Percentiles rank a stretch among this genome's conserved stretches.
Evolutionary conservation across 331 rosid genomes (phyloP).

Genomic region (Rhamnella rubrinervis): DNA sequence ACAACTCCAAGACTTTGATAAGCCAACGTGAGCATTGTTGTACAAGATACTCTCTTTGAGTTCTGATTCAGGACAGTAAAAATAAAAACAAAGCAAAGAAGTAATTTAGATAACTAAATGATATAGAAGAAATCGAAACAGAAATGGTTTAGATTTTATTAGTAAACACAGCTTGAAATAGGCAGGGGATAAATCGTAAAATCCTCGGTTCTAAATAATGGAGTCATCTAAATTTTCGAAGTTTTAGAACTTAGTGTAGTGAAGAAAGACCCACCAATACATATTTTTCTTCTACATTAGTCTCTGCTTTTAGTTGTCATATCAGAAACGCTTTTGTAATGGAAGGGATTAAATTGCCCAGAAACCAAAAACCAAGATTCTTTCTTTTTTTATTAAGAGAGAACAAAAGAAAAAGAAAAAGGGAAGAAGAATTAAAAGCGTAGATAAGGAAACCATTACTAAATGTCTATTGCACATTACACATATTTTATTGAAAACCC

Average conservation of each 20-base stretch:
- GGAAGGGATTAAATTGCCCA: neutral
- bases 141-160: neutral
- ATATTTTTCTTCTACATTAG: too few relatives aligned
- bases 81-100: neutral
- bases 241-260: too few relatives aligned
- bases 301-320: neutral
- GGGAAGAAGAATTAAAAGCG: neutral
- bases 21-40: constrained; percentile 64
- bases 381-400: too few relatives aligned
- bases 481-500: constrained; percentile 7
- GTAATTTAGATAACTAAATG: neutral
- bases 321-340: neutral
- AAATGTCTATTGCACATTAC: neutral
- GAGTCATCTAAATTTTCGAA: too few relatives aligned
- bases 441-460: neutral
- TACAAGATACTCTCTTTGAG: constrained; percentile 48
- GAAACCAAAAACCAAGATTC: neutral
- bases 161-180: neutral
- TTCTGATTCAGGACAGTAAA: constrained; percentile 45
- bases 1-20: constrained; percentile 88
- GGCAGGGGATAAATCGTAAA: too few relatives aligned
- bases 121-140: neutral
- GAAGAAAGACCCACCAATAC: too few relatives aligned
- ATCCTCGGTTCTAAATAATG: too few relatives aligned
- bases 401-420: neutral